A percentile compares a stretch with the other conserved stretches of the same genome.
Conservation (phyloP, 139 green algal species). For the Chlamydomonas schloesseri region DNA sequence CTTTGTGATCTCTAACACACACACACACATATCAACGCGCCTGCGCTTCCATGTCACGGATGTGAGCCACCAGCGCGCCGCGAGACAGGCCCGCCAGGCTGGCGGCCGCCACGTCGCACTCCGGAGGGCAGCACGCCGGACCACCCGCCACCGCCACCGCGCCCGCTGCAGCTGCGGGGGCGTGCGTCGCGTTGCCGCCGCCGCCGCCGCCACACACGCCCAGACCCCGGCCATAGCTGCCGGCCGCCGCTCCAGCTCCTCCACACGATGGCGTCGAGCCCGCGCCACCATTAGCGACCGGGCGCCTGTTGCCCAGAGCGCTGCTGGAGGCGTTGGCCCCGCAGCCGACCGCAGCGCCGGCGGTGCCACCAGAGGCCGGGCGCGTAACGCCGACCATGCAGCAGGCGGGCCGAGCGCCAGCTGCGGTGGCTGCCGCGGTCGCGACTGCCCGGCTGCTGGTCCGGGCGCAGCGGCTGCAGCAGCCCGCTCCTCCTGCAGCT, state of each 20-base stretch:
- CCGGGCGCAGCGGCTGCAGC: neutral
- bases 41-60: slow-evolving; percentile 15
- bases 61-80: slow-evolving; percentile 1
- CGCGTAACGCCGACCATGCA: neutral
- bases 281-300: too few species aligned
- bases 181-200: neutral
- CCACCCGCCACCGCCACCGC: neutral
- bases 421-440: neutral
- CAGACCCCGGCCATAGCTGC: neutral
- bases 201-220: neutral
- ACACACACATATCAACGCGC: too few species aligned
- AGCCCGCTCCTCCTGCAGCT: too few species aligned
- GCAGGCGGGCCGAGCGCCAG: neutral
- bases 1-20: too few species aligned
- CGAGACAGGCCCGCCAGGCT: slow-evolving; percentile 10
- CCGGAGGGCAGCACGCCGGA: neutral
- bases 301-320: neutral
- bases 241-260: too few species aligned
- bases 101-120: neutral
- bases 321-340: neutral
- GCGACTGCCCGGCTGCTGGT: neutral
- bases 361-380: too few species aligned
- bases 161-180: neutral
- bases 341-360: too few species aligned
- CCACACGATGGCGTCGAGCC: too few species aligned